phyloP scores from a whole-genome alignment of 2,329 filamentous ascomycete species.

The Phoma herbarum region DNA sequence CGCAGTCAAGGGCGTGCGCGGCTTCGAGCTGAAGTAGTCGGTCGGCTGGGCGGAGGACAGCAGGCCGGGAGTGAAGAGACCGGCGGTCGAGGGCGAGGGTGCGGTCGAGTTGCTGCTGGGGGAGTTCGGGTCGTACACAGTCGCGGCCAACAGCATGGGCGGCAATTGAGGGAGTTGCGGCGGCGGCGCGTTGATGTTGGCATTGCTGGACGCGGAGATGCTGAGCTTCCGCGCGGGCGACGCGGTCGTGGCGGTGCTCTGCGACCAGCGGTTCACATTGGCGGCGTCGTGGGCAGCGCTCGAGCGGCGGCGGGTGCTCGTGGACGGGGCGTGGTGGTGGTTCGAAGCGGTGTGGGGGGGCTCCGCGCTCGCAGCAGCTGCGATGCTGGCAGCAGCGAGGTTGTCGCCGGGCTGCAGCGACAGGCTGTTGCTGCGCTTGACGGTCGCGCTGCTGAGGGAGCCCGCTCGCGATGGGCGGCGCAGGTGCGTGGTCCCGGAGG shows the following conservation, averaged over 20 bases:
- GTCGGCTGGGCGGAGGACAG: conserved; percentile 34
- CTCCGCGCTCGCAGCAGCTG: conserved; percentile 25
- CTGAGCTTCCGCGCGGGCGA: conserved; percentile 54
- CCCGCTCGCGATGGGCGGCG: conserved; percentile 53
- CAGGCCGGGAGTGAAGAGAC: conserved; percentile 46
- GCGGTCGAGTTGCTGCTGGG: conserved; percentile 41
- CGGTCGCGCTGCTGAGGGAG: conserved; percentile 39
- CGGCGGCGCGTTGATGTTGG: conserved; percentile 31
- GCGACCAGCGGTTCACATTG: conserved; percentile 67
- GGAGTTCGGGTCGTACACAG: conserved; percentile 51
- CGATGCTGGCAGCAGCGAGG: background rate
- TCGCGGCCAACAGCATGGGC: conserved; percentile 43
- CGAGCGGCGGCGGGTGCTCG: background rate
- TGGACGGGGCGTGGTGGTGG: background rate
- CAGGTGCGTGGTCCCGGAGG: conserved; percentile 19
- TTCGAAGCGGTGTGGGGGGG: background rate
- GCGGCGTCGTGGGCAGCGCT: conserved; percentile 27
- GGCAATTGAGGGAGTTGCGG: conserved; percentile 43
- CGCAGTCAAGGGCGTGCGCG: conserved; percentile 26
- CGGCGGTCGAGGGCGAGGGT: conserved; percentile 47
- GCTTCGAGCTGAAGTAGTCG: conserved; percentile 53
- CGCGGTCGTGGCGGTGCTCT: conserved; percentile 59
- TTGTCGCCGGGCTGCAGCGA: background rate
- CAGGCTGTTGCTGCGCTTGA: background rate
- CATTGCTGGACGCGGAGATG: conserved; percentile 48